These are phyloP conservation scores for Suillus weaverae DNA, from an alignment of 768 basidiomycete species.

Conservation along the genomic window DNA sequence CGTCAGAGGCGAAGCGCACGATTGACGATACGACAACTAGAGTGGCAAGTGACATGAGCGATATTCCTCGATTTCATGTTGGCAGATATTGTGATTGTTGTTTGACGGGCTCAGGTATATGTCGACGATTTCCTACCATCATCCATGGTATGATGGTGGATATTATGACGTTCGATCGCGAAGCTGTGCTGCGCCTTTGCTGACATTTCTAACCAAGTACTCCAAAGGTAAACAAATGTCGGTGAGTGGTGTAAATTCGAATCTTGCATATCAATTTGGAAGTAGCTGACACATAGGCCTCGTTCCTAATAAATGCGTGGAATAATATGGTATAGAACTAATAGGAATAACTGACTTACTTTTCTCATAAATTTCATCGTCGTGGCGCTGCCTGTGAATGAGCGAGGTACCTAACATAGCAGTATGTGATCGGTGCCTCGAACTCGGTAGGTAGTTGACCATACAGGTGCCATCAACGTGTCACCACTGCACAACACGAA, in stretches of 20 bases:
- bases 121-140: too few species aligned
- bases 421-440: conserved; percentile 91
- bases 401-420: conserved; percentile 91
- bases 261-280: too few species aligned
- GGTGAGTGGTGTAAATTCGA: neutral
- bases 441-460: conserved; percentile 92
- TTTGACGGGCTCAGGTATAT: neutral
- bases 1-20: neutral
- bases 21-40: neutral
- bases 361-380: conserved; percentile 90
- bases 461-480: conserved; percentile 84
- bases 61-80: neutral
- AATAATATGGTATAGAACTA: conserved; percentile 83
- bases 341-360: conserved; percentile 48
- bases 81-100: neutral
- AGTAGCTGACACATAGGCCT: neutral
- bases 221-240: neutral
- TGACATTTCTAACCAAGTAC: neutral
- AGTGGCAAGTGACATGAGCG: neutral
- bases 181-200: neutral
- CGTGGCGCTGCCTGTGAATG: conserved; percentile 84
- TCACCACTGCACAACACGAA: conserved; percentile 57
- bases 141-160: neutral
- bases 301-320: conserved; percentile 68
- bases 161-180: neutral